Conservation (phyloP, 331 rosid species). For the Prunus yedoensis region DNA sequence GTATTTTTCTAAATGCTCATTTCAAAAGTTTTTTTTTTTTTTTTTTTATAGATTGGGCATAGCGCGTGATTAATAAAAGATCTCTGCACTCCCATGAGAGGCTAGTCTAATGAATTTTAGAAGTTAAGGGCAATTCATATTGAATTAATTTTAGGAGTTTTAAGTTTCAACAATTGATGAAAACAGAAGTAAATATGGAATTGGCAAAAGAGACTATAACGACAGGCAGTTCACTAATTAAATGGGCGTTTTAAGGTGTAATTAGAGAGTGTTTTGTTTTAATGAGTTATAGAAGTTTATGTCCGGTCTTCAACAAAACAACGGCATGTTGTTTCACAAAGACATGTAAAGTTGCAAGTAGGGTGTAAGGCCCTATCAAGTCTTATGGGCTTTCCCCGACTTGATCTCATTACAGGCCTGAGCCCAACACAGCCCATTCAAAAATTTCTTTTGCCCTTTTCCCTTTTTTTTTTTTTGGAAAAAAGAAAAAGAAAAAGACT, state of each 20-base stretch:
- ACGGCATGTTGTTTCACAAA: not conserved
- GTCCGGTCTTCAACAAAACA: not conserved
- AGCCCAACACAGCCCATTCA: not conserved
- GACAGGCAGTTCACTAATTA: not conserved
- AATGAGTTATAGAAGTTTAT: not conserved
- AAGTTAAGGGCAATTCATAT: too few species aligned
- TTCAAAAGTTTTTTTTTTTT: too few species aligned
- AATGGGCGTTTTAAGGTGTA: not conserved
- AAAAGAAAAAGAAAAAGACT: not conserved
- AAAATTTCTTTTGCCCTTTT: not conserved
- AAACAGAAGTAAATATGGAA: too few species aligned
- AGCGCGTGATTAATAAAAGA: too few species aligned
- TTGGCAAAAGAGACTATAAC: not conserved
- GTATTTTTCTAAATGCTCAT: rapidly evolving
- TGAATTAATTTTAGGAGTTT: too few species aligned
- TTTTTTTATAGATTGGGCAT: too few species aligned
- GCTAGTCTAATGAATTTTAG: too few species aligned
- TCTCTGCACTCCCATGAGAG: too few species aligned
- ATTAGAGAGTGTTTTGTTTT: not conserved
- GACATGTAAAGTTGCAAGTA: too few species aligned
- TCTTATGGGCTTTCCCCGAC: not conserved
- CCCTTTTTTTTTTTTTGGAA: too few species aligned
- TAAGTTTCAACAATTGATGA: too few species aligned
- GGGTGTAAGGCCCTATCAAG: not conserved
- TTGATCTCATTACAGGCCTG: not conserved